Base-by-base conservation (phyloP, 2,329 filamentous ascomycete genomes). In the Xylaria sp. region DNA sequence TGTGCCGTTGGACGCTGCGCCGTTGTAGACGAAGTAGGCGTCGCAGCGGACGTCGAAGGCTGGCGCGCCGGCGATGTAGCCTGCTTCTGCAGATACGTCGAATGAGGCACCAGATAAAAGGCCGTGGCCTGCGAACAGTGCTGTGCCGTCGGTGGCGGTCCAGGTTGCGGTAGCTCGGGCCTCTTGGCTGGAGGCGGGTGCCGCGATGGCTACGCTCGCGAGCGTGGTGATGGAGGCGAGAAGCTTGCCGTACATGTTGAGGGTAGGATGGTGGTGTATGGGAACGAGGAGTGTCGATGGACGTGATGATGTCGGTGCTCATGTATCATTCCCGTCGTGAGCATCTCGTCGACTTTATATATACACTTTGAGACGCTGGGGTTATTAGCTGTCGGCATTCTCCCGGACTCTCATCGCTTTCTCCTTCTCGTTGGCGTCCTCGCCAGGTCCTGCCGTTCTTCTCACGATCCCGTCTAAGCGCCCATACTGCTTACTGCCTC, bases 241-340 rank as follows among this genome's bases (percentile, higher is more conserved):
- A 18, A 55, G n/a, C 28, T 20, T 48, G 39, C 28, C 25, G 51
- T 25, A 41, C 63, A 66, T 66, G 41, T 25, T 61, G 50, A 25
- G 8, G 12, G 6, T n/a, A 46, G 7, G 13, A 46, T 18, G 9
- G n/a, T 10, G 51, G n/a, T 10, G 51, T 55, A 55, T 34, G 28
- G 20, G 28, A 13, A 12, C 10, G 25, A 34, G 4, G 25, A 31
- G 15, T 55, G 51, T 41, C 39, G 28, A 34, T 28, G 15, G 3
- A 18, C 28, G 28, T 28, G 34, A 34, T 55, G 51, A 37, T 55
- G 8, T n/a, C n/a, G 51, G 13, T 37, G 7, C 13, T 7, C 13
- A 55, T 8, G 28, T n/a, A 28, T 31, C 6, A n/a, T 55, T 34
- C 15, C 18, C 51, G 37, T 37, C 51, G 28, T n/a, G 51, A 28